These are phyloP conservation scores for Ustilago sp. DNA, from an alignment of 1,284 basidiomycete genomes.

Conservation along the genomic window DNA sequence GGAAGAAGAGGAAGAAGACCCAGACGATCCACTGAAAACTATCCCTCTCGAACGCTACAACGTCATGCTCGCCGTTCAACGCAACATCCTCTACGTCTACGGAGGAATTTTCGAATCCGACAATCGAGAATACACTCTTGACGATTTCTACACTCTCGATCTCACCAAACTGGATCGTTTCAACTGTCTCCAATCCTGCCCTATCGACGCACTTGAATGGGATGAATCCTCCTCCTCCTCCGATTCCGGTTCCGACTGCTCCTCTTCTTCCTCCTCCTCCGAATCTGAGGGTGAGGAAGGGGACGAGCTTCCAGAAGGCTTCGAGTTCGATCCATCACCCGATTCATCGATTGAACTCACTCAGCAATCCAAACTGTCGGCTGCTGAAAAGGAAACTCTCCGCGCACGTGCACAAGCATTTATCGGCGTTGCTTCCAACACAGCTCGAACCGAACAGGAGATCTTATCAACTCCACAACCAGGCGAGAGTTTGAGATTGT, in stretches of 20 bases:
- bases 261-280: conserved; percentile 47
- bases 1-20: conserved; percentile 71
- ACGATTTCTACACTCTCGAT: conserved; percentile 69
- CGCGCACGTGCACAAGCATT: conserved; percentile 78
- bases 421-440: conserved; percentile 80
- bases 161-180: conserved; percentile 66
- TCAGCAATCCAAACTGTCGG: conserved; percentile 33
- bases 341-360: conserved; percentile 45
- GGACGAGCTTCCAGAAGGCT: conserved; percentile 56
- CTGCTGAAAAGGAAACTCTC: conserved; percentile 72
- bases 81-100: conserved; percentile 75
- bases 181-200: conserved; percentile 64
- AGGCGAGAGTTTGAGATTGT: conserved; percentile 86
- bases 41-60: conserved; percentile 87
- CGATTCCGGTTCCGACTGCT: conserved; percentile 39
- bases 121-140: conserved; percentile 67
- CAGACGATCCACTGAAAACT: conserved; percentile 79
- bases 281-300: conserved; percentile 54
- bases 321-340: conserved; percentile 48
- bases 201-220: conserved; percentile 68
- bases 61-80: conserved; percentile 86
- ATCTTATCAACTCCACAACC: conserved; percentile 84
- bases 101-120: conserved; percentile 67
- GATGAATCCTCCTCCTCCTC: conserved; percentile 60
- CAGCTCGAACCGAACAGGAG: conserved; percentile 78